These are phyloP conservation scores for Naganishia sp. DNA, from an alignment of 1,284 basidiomycete genomes.

Conservation along the genomic window DNA sequence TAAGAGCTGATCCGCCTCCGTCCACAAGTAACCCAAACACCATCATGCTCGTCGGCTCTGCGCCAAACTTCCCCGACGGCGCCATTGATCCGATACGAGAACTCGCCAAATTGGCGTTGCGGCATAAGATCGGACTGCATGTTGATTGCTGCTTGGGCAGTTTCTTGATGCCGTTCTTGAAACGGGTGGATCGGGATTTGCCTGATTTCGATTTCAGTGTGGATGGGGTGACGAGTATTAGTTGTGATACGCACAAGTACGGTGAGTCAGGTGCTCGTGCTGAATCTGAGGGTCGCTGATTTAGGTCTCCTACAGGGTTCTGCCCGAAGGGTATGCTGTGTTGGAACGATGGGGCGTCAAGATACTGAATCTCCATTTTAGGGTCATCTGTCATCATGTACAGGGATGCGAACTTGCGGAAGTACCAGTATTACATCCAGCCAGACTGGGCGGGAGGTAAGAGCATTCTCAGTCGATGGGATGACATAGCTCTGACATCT, in stretches of 20 bases:
- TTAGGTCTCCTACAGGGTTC: constrained; percentile 38
- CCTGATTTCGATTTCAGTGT: constrained; percentile 80
- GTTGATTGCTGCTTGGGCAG: constrained; percentile 92
- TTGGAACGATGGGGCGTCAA: too few species aligned
- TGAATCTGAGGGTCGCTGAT: constrained; percentile 6
- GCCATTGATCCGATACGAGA: constrained; percentile 84
- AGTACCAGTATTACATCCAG: constrained; percentile 80
- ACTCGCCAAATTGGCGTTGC: constrained; percentile 73
- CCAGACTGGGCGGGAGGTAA: constrained; percentile 70
- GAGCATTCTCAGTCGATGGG: constrained; percentile 24
- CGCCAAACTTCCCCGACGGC: constrained; percentile 89
- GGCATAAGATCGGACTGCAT: constrained; percentile 80
- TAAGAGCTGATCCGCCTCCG: constrained; percentile 4
- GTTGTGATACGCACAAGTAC: constrained; percentile 84
- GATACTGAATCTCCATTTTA: constrained; percentile 46
- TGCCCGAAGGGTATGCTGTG: constrained; percentile 61
- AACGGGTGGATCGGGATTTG: constrained; percentile 56
- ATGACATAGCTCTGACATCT: constrained; percentile 1
- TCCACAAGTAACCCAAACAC: constrained; percentile 52
- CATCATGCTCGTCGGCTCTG: constrained; percentile 78
- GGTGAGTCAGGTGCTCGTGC: constrained; percentile 52
- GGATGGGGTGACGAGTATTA: constrained; percentile 82
- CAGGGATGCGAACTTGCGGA: constrained; percentile 68
- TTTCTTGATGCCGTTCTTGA: constrained; percentile 88
- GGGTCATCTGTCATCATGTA: constrained; percentile 96